These are phyloP conservation scores for Trapa bicornis DNA, from an alignment of 345 rosid species.

Conservation along the genomic window DNA sequence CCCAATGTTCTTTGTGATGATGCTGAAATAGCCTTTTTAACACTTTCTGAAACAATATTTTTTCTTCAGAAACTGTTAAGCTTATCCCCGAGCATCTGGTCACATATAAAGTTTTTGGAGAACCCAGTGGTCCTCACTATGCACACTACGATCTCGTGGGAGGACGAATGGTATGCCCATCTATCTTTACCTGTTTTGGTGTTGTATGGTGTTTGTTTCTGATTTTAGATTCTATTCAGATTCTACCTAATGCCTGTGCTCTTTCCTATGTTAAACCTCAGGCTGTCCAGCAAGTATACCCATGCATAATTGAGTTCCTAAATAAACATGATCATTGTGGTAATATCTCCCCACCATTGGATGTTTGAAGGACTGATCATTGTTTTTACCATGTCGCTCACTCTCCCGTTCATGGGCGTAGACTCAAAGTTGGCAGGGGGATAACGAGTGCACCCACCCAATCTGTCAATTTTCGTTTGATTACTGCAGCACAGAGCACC, in stretches of 20 bases:
- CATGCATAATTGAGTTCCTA: constrained; percentile 66
- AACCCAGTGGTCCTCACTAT: constrained; percentile 51
- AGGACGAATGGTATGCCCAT: constrained; percentile 41
- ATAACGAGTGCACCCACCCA: background rate
- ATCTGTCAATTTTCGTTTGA: background rate
- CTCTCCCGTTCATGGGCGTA: background rate
- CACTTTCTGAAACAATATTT: background rate
- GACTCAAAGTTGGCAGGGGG: background rate
- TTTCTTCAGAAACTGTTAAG: constrained; percentile 39
- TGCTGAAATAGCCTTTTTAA: background rate
- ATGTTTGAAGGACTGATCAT: background rate
- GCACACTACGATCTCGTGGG: constrained; percentile 79
- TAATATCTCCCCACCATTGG: background rate
- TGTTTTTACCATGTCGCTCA: background rate
- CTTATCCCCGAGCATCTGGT: constrained; percentile 43
- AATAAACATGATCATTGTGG: constrained; percentile 25
- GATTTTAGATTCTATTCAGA: constrained; percentile 9
- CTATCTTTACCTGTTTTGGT: constrained; percentile 3
- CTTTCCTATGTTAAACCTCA: constrained; percentile 14
- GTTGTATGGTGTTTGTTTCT: background rate
- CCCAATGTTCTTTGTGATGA: background rate
- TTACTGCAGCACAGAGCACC: background rate
- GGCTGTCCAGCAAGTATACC: constrained; percentile 91
- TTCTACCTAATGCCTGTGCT: constrained; percentile 4
- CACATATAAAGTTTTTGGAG: constrained; percentile 49